Evolutionary conservation across 495 filamentous ascomycete genomes (phyloP), one percentile per base, ranked within the genome.

Genomic region (Lasiosphaeria ovina): DNA sequence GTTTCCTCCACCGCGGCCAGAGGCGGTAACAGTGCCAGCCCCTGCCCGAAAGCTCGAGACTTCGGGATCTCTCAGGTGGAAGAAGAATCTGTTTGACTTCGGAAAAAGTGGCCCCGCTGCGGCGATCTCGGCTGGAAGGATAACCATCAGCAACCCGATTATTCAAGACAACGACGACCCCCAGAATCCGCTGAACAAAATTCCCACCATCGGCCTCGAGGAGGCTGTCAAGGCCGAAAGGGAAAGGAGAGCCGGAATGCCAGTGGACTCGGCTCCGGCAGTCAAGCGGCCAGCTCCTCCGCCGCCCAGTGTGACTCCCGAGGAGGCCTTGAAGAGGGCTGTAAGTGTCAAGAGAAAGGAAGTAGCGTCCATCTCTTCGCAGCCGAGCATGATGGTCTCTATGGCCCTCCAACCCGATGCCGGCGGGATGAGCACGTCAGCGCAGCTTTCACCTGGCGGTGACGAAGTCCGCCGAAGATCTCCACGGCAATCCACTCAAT

Each of bases 131-230:
- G 62, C 64, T 44, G 72, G 69, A 44, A 81, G 72, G 50, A 56
- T 81, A 6, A 62, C 68, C 10, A 84, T 84, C 51, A 78, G 81
- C 31, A 71, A 75, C n/a, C 81, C 81, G 32, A 70, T 84, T 53
- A 57, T 80, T 42, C 67, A 76, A 59, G 65, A 70, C 24, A 24
- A 24, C n/a, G 67, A 73, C 45, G 70, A 70, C 36, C 60, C 55
- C 57, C 63, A 64, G 35, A 75, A 78, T 54, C 69, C 76, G 11
- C 60, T 82, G 52, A 71, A 71, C 63, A 73, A 74, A 62, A 79
- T 81, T 58, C 61, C 72, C 14, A 79, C 78, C 12, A 72, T 83
- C 48, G 79, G 78, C 52, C 61, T 84, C 45, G 66, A 73, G 44
- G 74, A 75, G 3, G 81, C 81, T 38, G 80, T 76, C 3, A 61